Evolutionary conservation across 192 early-diverging fungal species (phyloP), one percentile per base, ranked within the genome.

Genomic region (Coemansia sp.): DNA sequence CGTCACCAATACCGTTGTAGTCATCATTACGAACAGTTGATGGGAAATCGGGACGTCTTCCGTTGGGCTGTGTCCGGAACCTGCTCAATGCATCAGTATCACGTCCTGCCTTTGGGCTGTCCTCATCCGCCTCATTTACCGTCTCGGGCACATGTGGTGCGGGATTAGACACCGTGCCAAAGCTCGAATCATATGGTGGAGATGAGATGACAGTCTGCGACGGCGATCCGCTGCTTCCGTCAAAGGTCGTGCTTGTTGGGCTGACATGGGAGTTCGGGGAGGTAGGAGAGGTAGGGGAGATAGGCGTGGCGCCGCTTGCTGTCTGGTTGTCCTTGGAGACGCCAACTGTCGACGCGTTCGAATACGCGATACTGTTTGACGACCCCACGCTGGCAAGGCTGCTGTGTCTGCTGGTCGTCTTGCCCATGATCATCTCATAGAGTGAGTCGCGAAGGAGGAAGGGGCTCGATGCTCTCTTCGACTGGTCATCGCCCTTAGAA

Each of bases 341-440:
- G 1, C 62, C 63, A 3, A 80, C 53, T 1, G 78, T 80, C 23
- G 78, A 80, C 29, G 69, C 69, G 70, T 70, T 80, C 1, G 78
- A 75, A 19, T 68, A 53, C 11, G 64, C 69, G 40, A 71, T 74
- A 62, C 78, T 80, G 62, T 71, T 57, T 2, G 63, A 38, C 19
- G 78, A 80, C 14, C 58, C 54, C 9, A 65, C 49, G 49, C 78
- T 80, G 0, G 69, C 53, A 45, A 68, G 41, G 15, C 55, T 57
- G 62, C 71, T 79, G 4, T 66, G 57, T 52, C 71, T 38, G 49
- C 78, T 74, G 9, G 65, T 58, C n/a, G 78, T 70, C 20, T 69
- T 69, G 32, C 73, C 72, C 78, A 80, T 80, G 61, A 80, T 80
- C 78, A 80, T 74, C 63, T 80, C 78, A 43, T 80, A 80, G 11